These are phyloP conservation scores for Polyporus arcularius DNA, from an alignment of 768 basidiomycete species.

Conservation along the genomic window DNA sequence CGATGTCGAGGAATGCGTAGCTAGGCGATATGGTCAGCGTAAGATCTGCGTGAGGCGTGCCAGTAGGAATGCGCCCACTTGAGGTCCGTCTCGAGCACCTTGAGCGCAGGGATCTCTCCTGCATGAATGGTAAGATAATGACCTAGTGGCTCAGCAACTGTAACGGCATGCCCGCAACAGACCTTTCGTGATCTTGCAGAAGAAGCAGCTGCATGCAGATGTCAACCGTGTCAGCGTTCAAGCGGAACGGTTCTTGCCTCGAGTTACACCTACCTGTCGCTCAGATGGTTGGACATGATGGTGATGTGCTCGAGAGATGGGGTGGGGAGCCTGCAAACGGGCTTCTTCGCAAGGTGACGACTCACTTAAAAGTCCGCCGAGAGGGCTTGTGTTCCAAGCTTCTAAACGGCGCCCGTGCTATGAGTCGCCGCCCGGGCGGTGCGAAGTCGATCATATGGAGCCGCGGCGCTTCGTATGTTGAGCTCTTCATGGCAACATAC, in stretches of 20 bases:
- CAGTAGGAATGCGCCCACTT: slow-evolving; percentile 37
- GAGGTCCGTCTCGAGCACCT: slow-evolving; percentile 72
- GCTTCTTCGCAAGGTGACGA: too few species aligned
- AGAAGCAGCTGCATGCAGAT: slow-evolving; percentile 58
- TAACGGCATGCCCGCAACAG: neutral
- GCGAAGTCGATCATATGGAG: too few species aligned
- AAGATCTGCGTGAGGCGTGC: neutral
- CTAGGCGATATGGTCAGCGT: neutral
- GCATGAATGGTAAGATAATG: neutral
- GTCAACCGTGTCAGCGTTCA: neutral
- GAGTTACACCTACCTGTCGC: neutral
- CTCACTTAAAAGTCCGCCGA: too few species aligned
- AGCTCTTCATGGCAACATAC: too few species aligned
- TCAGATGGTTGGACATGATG: slow-evolving; percentile 4
- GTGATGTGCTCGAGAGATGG: neutral
- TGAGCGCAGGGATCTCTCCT: slow-evolving; percentile 90
- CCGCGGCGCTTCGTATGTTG: too few species aligned
- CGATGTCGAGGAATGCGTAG: slow-evolving; percentile 89
- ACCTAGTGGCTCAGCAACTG: neutral
- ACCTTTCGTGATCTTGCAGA: slow-evolving; percentile 96
- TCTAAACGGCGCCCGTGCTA: too few species aligned
- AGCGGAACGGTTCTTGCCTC: too few species aligned
- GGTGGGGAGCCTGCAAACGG: too few species aligned
- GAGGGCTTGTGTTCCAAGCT: too few species aligned
- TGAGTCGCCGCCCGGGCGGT: too few species aligned